Evolutionary conservation across 805 yeast species (phyloP).

Genomic region (Starmerella ratchasimensis): DNA sequence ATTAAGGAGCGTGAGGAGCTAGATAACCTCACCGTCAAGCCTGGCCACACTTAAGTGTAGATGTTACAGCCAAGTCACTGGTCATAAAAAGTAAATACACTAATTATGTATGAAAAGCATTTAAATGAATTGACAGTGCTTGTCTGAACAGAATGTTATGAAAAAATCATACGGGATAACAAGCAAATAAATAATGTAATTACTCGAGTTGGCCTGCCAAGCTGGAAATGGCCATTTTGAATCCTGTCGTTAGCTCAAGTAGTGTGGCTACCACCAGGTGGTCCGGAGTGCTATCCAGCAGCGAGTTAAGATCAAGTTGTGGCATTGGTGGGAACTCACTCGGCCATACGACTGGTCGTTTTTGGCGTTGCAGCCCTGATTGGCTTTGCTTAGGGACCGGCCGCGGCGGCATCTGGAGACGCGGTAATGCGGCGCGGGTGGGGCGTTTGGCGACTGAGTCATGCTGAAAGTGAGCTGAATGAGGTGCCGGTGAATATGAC

Average conservation of each 20-base stretch:
- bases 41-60: constrained; percentile 16
- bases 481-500: no score
- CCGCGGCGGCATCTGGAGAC: constrained; percentile 14
- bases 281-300: constrained; percentile 29
- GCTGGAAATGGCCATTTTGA: constrained; percentile 19
- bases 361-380: not conserved
- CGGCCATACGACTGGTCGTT: constrained; percentile 1
- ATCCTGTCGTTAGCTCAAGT: constrained; percentile 23
- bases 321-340: constrained; percentile 25
- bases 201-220: constrained; percentile 9
- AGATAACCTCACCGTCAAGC: constrained; percentile 50
- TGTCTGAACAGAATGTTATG: not conserved
- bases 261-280: constrained; percentile 25
- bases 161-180: not conserved
- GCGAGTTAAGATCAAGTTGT: constrained; percentile 24
- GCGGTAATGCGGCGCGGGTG: constrained; percentile 7
- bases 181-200: no score
- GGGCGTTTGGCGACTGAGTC: no score
- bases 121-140: not conserved
- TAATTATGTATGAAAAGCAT: no score
- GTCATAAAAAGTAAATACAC: no score
- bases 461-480: no score
- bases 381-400: not conserved
- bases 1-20: constrained; percentile 74
- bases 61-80: no score